Evolutionary conservation across 2,329 filamentous ascomycete genomes (phyloP).

Genomic region (Cylindrodendrum hubeiense): DNA sequence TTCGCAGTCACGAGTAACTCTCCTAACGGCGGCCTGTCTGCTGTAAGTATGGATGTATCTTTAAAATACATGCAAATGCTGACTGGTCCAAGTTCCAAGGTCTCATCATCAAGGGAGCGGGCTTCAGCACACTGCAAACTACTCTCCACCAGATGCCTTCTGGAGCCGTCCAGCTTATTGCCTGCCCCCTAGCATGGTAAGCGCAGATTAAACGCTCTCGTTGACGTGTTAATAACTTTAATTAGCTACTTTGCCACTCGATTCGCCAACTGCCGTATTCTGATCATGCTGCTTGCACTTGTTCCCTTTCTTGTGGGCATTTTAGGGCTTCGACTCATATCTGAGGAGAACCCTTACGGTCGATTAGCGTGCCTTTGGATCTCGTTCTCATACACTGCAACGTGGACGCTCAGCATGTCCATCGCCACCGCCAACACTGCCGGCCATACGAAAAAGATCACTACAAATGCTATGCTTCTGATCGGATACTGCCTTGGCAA

Average conservation of each 20-base stretch:
- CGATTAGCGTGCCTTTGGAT: slow-evolving; percentile 46
- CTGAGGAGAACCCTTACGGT: slow-evolving; percentile 28
- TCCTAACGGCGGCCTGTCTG: slow-evolving; percentile 63
- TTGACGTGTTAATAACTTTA: neutral
- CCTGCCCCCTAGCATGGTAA: slow-evolving; percentile 33
- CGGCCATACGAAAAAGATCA: slow-evolving; percentile 55
- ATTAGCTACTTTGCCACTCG: slow-evolving; percentile 26
- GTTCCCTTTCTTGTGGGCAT: slow-evolving; percentile 31
- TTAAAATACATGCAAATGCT: slow-evolving; percentile 20
- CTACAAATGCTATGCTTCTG: slow-evolving; percentile 59
- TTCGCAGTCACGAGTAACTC: slow-evolving; percentile 65
- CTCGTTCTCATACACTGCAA: slow-evolving; percentile 42
- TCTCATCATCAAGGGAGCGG: slow-evolving; percentile 39
- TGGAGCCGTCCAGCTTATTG: slow-evolving; percentile 29
- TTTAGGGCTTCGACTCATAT: slow-evolving; percentile 26
- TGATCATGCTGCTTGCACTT: slow-evolving; percentile 25
- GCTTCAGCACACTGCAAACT: slow-evolving; percentile 32
- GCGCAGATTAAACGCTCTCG: neutral
- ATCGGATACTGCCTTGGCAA: slow-evolving; percentile 57
- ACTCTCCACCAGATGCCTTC: slow-evolving; percentile 37
- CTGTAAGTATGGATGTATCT: slow-evolving; percentile 3
- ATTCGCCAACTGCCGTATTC: slow-evolving; percentile 26
- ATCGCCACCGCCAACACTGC: slow-evolving; percentile 43
- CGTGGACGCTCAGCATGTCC: slow-evolving; percentile 44
- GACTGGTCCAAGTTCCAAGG: slow-evolving; percentile 34